Evolutionary conservation across 2,329 filamentous ascomycete species (phyloP), one percentile per base, ranked within the genome.

Genomic region (Aspergillus spinulosporus): DNA sequence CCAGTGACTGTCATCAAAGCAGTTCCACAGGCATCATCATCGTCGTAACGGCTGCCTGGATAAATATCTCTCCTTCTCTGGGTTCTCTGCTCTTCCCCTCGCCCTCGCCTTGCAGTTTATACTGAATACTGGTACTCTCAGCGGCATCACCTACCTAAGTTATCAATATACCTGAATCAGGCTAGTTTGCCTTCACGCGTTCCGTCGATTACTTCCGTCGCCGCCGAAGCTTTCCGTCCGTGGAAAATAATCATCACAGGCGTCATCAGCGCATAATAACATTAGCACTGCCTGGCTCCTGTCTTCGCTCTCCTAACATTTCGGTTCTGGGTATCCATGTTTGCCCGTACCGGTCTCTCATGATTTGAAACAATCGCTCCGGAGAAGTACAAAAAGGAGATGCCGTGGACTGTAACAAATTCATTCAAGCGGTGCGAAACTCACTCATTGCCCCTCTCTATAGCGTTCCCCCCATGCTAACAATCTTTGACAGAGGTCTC

Each of bases 371-470:
- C 49, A 53, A n/a, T 39, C 55, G 40, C 49, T 12, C 49, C 46
- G 7, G 44, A 45, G 32, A 36, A 49, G 50, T 56, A 61, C 21
- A 51, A 62, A 59, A 69, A 67, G 70, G 74, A 75, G 67, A 76
- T 75, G 74, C 77, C 77, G 64, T 79, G 76, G 71, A 78, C 76
- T 64, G 76, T 79, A 65, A 78, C 77, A 63, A 79, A 79, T 69
- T 78, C 76, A 62, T 78, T 78, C 64, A 79, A 78, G 71, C 75
- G 77, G 77, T 78, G 73, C 31, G 63, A 58, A 9, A 49, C 28
- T 31, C n/a, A 34, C 37, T 45, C 15, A 32, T 55, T 56, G n/a
- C 49, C 36, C 49, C 26, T 49, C 31, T 21, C 34, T 21, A 8
- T 42, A 5, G 21, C 42, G 34, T 49, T 36, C 39, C 15, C 7